Conservation (phyloP, 2,329 filamentous ascomycete species). For the Aspergillus jensenii region DNA sequence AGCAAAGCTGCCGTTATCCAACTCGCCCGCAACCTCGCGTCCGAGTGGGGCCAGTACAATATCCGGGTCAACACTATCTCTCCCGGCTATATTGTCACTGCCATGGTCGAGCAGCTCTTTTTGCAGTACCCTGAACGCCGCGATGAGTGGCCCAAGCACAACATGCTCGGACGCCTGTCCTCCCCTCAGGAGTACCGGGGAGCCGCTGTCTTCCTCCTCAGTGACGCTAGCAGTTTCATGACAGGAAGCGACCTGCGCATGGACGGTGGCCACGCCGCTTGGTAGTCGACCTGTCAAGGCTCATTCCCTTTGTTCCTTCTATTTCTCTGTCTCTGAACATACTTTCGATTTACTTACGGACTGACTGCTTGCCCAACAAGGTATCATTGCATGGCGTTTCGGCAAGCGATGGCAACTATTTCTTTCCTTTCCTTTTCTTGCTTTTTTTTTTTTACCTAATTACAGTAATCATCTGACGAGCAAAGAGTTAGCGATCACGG, state of each 20-base stretch:
- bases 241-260: constrained; percentile 56
- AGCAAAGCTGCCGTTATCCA: constrained; percentile 51
- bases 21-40: constrained; percentile 47
- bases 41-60: constrained; percentile 49
- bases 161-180: constrained; percentile 75
- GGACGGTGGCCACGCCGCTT: constrained; percentile 55
- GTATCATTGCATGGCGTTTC: constrained; percentile 3
- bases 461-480: not conserved
- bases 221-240: constrained; percentile 55
- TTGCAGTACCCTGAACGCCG: constrained; percentile 74
- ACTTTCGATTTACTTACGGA: not conserved
- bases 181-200: constrained; percentile 68
- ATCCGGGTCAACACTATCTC: constrained; percentile 52
- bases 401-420: not conserved
- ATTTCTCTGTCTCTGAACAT: not conserved
- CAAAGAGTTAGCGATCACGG: constrained; percentile 5
- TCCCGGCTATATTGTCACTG: constrained; percentile 49
- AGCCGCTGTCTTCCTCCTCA: constrained; percentile 48
- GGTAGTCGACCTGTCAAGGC: constrained; percentile 39
- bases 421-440: not conserved
- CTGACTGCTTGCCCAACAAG: not conserved
- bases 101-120: constrained; percentile 47
- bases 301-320: not conserved
- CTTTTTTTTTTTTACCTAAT: not conserved
- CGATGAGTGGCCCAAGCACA: constrained; percentile 76